phyloP scores from a whole-genome alignment of 2,329 filamentous ascomycete genomes.

The Orbilia ellipsospora region DNA sequence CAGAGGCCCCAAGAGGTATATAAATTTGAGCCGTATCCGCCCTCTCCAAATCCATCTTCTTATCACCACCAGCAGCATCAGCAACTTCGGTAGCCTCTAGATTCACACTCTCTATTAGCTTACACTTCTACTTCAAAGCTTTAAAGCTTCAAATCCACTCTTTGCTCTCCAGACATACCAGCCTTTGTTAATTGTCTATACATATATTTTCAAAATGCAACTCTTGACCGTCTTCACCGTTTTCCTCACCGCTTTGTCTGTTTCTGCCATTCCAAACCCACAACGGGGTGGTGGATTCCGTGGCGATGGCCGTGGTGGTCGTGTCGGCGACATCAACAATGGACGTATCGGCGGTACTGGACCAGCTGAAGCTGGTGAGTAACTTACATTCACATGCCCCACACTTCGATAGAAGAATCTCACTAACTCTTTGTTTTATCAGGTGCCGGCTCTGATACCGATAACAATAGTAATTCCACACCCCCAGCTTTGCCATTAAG shows the following conservation, averaged over 20 bases:
- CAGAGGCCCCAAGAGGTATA: slow-evolving; percentile 4
- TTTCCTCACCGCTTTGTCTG: slow-evolving; percentile 35
- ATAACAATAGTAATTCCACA: slow-evolving; percentile 36
- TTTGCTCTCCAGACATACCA: slow-evolving; percentile 7
- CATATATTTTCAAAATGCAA: slow-evolving; percentile 39
- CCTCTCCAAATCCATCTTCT: not conserved
- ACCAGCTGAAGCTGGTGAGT: slow-evolving; percentile 28
- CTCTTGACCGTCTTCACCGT: slow-evolving; percentile 47
- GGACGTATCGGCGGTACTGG: slow-evolving; percentile 51
- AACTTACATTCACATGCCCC: not conserved
- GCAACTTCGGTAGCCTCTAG: not conserved
- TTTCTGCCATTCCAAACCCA: slow-evolving; percentile 36
- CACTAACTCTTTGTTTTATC: not conserved
- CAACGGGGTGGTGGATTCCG: slow-evolving; percentile 5
- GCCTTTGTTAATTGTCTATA: not conserved
- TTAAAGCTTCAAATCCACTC: slow-evolving; percentile 27
- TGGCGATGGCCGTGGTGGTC: not conserved
- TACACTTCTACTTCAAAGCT: slow-evolving; percentile 22
- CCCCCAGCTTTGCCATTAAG: not conserved
- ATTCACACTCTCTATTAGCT: slow-evolving; percentile 20
- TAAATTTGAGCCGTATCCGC: slow-evolving; percentile 17
- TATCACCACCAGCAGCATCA: slow-evolving; percentile 37
- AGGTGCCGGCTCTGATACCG: slow-evolving; percentile 35
- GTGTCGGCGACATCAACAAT: slow-evolving; percentile 10
- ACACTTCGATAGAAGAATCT: not conserved